phyloP scores from a whole-genome alignment of 1,284 basidiomycete genomes.

The Schizophyllum amplum region DNA sequence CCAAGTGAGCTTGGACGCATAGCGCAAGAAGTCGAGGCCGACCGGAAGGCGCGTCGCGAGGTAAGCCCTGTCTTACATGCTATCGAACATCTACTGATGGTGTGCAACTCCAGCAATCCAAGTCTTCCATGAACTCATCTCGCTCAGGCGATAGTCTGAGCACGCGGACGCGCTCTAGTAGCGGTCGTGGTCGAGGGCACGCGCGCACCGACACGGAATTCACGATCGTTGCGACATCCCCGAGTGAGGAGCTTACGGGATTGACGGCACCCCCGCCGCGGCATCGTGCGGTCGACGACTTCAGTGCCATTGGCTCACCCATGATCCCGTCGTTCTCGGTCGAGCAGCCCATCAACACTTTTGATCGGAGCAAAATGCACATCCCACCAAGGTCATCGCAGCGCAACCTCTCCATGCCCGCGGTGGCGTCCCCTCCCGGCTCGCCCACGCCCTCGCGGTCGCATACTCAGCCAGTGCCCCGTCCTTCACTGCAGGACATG shows the following conservation, averaged over 20 bases:
- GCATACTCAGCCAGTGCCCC: constrained; percentile 1
- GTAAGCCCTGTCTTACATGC: no score
- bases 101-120: no score
- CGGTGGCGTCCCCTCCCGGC: not conserved
- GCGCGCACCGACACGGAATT: not conserved
- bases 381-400: not conserved
- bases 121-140: no score
- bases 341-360: constrained; percentile 25
- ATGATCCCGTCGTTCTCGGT: constrained; percentile 30
- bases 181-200: no score
- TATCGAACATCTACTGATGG: no score
- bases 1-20: no score
- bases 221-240: constrained; percentile 9
- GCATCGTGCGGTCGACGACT: constrained; percentile 1
- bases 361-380: constrained; percentile 14
- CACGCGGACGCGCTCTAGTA: no score
- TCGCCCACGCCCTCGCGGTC: constrained; percentile 1
- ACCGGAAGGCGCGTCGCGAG: no score
- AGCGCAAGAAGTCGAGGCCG: no score
- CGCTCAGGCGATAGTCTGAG: no score
- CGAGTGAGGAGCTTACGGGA: constrained; percentile 7
- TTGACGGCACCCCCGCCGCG: no score
- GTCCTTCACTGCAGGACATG: constrained; percentile 3
- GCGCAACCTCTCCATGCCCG: not conserved
- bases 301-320: constrained; percentile 18